Evolutionary conservation across 495 filamentous ascomycete species (phyloP), one percentile per base, ranked within the genome.

Genomic region (Tetracladium setigerum): DNA sequence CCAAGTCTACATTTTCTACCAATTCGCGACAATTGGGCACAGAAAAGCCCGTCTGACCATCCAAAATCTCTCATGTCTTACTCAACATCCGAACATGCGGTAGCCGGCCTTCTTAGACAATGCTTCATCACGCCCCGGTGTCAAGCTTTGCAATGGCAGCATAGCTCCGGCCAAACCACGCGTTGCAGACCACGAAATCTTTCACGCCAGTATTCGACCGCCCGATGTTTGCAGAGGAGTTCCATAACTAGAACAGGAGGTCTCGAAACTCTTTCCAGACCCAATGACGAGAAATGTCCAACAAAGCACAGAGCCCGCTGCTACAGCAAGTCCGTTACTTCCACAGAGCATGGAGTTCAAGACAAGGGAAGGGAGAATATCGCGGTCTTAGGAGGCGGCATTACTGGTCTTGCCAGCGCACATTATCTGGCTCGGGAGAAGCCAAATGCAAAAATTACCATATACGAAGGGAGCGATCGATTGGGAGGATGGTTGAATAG

Each of bases 401-500:
- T 99, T 58, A 92, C 91, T 13, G 94, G 94, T 31, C 77, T 99
- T 41, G 78, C 86, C 22, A 74, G 79, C 30, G 90, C 90, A 15
- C 87, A 82, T 66, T 86, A 82, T 60, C 66, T 95, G 13, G 60
- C 77, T 5, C 76, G 76, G 37, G 62, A 76, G 44, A 64, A 81
- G 4, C 75, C 81, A 4, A 42, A 44, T 14, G 67, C 72, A 10
- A 68, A 73, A 8, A 77, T 97, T 47, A 90, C 84, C 2, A 55
- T 99, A 5, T 95, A 86, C 56, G 94, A 99, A 59, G 78, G 75
- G 17, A 73, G 70, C 2, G 46, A 68, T 8, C 71, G 75, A 4
- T 57, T 91, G 1, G 94, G 92, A 19, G 94, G 94, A 24, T 96
- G 92, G 94, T 64, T 97, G 8, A 63, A 81, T 31, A 86, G 86